Evolutionary conservation across 352 stramenopile genomes (phyloP).

Genomic region (Phytophthora sojae): DNA sequence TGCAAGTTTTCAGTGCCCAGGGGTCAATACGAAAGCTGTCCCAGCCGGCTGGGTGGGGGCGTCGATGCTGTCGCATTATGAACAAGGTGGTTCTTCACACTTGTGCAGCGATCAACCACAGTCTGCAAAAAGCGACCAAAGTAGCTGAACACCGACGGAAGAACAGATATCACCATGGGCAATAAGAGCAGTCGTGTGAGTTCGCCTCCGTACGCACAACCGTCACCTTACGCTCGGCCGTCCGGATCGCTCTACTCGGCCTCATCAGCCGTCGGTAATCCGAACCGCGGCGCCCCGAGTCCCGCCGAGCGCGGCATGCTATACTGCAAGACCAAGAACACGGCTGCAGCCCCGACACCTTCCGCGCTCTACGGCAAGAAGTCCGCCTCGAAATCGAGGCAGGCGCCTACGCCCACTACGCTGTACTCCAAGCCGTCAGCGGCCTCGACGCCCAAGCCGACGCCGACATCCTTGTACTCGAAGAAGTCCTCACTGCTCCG

Average conservation of each 20-base stretch:
- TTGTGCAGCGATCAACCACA: conserved; percentile 5
- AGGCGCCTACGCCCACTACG: conserved; percentile 21
- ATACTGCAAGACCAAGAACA: conserved; percentile 37
- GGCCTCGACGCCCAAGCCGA: conserved; percentile 27
- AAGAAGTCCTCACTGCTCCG: conserved; percentile 27
- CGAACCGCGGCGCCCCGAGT: conserved; percentile 27
- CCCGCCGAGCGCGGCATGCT: conserved; percentile 37
- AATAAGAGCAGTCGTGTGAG: conserved; percentile 37
- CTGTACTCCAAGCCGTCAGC: conserved; percentile 36
- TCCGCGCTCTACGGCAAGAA: conserved; percentile 37
- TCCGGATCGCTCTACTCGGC: conserved; percentile 35
- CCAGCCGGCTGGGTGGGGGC: conserved; percentile 19
- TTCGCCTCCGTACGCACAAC: conserved; percentile 20
- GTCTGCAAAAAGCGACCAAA: conserved; percentile 20
- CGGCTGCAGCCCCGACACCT: conserved; percentile 10
- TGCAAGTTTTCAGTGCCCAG: conserved; percentile 22
- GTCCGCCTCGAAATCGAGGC: conserved; percentile 21
- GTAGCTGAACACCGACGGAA: neutral
- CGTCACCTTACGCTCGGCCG: conserved; percentile 21
- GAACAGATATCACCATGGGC: conserved; percentile 28
- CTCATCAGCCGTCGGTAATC: conserved; percentile 18
- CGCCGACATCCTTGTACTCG: conserved; percentile 39
- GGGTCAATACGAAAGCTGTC: conserved; percentile 16
- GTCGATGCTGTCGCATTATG: conserved; percentile 27
- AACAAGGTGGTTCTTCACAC: conserved; percentile 4